A percentile compares a stretch with the other conserved stretches of the same genome.
Evolutionary conservation across 2,329 filamentous ascomycete genomes (phyloP).

Genomic region (Apiospora rasikravindrae): DNA sequence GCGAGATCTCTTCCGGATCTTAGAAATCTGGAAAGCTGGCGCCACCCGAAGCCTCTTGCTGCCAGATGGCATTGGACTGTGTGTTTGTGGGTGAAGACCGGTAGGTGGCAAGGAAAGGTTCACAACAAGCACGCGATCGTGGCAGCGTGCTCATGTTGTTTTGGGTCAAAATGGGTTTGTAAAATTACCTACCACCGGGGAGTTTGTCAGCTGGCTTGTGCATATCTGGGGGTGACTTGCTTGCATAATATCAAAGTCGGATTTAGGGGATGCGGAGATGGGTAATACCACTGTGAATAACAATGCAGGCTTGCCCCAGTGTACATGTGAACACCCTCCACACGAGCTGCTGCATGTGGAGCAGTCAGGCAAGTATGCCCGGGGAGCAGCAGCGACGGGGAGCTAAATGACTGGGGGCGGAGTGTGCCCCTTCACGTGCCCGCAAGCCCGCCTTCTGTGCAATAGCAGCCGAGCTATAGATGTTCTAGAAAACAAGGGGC

Average conservation of each 20-base stretch:
- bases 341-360: not conserved
- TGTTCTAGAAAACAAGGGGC: constrained; percentile 5
- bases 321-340: not conserved
- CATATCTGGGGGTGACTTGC: not conserved
- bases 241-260: not conserved
- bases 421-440: constrained; percentile 12
- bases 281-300: not conserved
- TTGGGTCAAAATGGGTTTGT: not conserved
- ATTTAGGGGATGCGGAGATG: constrained; percentile 4
- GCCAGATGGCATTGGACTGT: not conserved
- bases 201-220: not conserved
- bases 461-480: constrained; percentile 4
- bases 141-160: not conserved
- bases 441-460: constrained; percentile 1
- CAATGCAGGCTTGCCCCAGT: not conserved
- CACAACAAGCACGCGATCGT: not conserved
- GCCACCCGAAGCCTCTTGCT: not conserved
- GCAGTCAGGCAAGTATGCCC: not conserved
- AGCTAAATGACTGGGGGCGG: constrained; percentile 8
- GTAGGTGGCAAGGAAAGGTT: not conserved
- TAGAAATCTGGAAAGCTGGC: constrained; percentile 1
- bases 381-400: constrained; percentile 13
- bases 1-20: constrained; percentile 6
- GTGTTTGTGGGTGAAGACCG: not conserved
- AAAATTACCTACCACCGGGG: not conserved